A percentile compares a stretch with the other conserved stretches of the same genome.
Evolutionary conservation across 306 rosid genomes (phyloP).

Genomic region (Mimosa pudica): DNA sequence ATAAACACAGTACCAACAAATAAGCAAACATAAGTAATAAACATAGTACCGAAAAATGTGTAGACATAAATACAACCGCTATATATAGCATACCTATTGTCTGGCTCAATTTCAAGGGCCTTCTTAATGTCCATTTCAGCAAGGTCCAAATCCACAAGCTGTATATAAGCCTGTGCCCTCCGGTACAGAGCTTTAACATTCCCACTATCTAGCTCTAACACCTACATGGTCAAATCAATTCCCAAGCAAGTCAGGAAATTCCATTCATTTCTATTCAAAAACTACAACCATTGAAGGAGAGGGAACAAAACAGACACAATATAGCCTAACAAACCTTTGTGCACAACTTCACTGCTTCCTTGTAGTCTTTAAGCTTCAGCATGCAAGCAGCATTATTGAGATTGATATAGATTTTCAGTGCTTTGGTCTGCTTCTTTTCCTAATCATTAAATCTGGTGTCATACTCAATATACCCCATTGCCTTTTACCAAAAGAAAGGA

Average conservation of each 20-base stretch:
- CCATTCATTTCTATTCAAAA: background rate
- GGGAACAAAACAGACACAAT: background rate
- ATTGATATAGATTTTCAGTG: constrained; percentile 74
- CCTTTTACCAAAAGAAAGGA: constrained; percentile 45
- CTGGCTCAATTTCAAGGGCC: constrained; percentile 92
- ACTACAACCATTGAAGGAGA: background rate
- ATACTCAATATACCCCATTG: constrained; percentile 61
- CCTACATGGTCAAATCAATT: constrained; percentile 42
- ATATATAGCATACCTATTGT: constrained; percentile 55
- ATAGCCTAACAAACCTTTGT: constrained; percentile 57
- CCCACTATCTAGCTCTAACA: constrained; percentile 66
- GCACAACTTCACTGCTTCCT: constrained; percentile 77
- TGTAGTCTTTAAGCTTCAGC: constrained; percentile 80
- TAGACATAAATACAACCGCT: too few relatives aligned
- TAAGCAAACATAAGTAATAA: background rate
- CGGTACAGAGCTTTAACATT: constrained; percentile 94
- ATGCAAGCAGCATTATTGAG: constrained; percentile 85
- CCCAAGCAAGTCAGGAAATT: background rate
- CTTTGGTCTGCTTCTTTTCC: constrained; percentile 70
- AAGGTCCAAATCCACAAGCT: constrained; percentile 79
- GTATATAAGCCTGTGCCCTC: constrained; percentile 86
- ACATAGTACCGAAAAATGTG: too few relatives aligned
- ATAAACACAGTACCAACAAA: background rate
- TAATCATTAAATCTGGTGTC: constrained; percentile 58
- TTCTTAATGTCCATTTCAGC: constrained; percentile 91